phyloP scores from a whole-genome alignment of 192 early-diverging fungal species.

The Coemansia sp. region DNA sequence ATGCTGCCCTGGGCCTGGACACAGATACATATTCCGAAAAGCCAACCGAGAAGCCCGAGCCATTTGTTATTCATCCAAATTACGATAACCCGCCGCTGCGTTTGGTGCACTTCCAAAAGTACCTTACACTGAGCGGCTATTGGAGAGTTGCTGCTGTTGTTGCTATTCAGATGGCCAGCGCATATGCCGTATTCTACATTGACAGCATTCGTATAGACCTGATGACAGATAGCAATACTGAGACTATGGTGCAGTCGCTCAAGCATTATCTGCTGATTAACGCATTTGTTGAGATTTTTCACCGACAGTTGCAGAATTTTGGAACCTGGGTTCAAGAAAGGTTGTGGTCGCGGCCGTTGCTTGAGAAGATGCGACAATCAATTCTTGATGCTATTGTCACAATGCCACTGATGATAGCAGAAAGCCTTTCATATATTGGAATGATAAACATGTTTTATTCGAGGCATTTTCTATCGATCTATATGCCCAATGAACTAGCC shows the following conservation, averaged over 20 bases:
- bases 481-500: background rate
- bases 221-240: conserved; percentile 26
- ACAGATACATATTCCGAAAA: no score
- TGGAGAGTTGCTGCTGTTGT: conserved; percentile 4
- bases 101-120: conserved; percentile 1
- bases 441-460: background rate
- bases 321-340: background rate
- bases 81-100: background rate
- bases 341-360: conserved; percentile 5
- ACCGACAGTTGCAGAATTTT: conserved; percentile 4
- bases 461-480: background rate
- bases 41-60: background rate
- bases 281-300: conserved; percentile 8
- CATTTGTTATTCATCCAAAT: background rate
- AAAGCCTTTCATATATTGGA: background rate
- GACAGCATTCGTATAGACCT: conserved; percentile 15
- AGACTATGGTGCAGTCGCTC: conserved; percentile 17
- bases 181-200: conserved; percentile 9
- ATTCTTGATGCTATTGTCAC: background rate
- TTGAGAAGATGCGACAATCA: background rate
- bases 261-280: conserved; percentile 20
- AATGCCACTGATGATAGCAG: conserved; percentile 8
- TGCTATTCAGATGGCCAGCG: conserved; percentile 5
- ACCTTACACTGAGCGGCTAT: conserved; percentile 13
- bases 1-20: no score